phyloP scores from a whole-genome alignment of 176 grass and related monocot species.

The Tuctoria greenei region DNA sequence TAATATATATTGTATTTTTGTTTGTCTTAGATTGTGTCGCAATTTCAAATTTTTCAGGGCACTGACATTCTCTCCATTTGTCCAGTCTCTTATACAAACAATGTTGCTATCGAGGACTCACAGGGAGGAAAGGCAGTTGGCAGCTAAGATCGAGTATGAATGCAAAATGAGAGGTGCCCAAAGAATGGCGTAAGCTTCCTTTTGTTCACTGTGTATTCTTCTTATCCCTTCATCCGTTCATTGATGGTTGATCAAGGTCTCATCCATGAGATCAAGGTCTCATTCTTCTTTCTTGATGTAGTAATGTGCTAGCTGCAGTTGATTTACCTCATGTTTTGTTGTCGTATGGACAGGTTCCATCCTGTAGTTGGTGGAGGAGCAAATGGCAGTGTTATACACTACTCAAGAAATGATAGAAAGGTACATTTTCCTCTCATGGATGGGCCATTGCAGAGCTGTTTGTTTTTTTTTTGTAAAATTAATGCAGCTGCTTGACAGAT shows the following conservation, averaged over 20 bases:
- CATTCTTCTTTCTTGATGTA: not conserved
- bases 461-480: conserved; percentile 53
- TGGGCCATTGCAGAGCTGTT: conserved; percentile 4
- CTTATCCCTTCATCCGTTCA: conserved; percentile 19
- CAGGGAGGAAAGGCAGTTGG: conserved; percentile 72
- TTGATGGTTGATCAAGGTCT: not conserved
- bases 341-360: conserved; percentile 68
- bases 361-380: conserved; percentile 83
- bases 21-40: not conserved
- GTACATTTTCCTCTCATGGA: conserved; percentile 40
- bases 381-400: conserved; percentile 92
- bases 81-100: conserved; percentile 90
- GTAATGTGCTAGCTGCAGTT: not conserved
- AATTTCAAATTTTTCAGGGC: not conserved
- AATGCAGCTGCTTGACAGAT: conserved; percentile 58
- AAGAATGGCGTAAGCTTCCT: conserved; percentile 89
- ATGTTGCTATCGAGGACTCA: conserved; percentile 85
- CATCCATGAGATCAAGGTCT: not conserved
- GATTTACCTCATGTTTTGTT: conserved; percentile 7
- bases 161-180: conserved; percentile 99
- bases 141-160: conserved; percentile 83
- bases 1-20: conserved; percentile 6
- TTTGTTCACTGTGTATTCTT: conserved; percentile 12
- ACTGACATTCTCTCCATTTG: conserved; percentile 33
- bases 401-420: conserved; percentile 84